Base-by-base conservation (phyloP, 2,329 filamentous ascomycete genomes). In the Sarocladiaceae sp. region DNA sequence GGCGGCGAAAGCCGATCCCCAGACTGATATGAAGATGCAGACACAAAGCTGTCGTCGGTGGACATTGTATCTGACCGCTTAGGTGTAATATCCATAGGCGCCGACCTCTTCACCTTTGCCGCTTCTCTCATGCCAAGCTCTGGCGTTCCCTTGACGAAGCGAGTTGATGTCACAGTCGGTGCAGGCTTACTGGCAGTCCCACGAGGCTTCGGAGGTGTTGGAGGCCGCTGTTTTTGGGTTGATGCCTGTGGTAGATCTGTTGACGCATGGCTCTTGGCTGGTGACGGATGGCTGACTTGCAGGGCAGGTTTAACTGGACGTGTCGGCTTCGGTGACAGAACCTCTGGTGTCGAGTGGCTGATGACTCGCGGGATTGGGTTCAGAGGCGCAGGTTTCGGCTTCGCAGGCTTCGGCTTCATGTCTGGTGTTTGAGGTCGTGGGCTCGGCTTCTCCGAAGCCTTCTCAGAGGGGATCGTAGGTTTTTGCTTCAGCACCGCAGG, bases 181-280 rank as follows among this genome's bases (percentile, higher is more conserved):
- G 26, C 6, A 11, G 29, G 50, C 49, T 26, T 47, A 52, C 21
- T 56, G 15, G 50, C 52, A 23, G 54, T 53, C 2, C 57, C 59
- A 2, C 63, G 53, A 9, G 61, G 61, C 33, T 64, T 56, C 2
- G 64, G 64, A 1, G 64, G 65, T 13, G 62, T 61, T 1, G 68
- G 66, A 12, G 66, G 58, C 12, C 58, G 55, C 7, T 53, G 18
- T 35, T 48, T 51, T 3, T 47, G 12, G 6, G 31, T 33, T 3
- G 24, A 15, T 7, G 26, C 11, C 4, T 12, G 32, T 15, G 24
- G 32, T 10, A 24, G 21, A 13, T 41, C 23, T 6, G 37, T 15
- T n/a, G n/a, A 13, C 7, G 43, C 7, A 18, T 18, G 4, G 5
- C 18, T 33, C 20, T 32, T 43, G 6, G 23, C 18, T 5, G 40